phyloP scores from a whole-genome alignment of 2,329 filamentous ascomycete species.

The Phyllosticta citribraziliensis region DNA sequence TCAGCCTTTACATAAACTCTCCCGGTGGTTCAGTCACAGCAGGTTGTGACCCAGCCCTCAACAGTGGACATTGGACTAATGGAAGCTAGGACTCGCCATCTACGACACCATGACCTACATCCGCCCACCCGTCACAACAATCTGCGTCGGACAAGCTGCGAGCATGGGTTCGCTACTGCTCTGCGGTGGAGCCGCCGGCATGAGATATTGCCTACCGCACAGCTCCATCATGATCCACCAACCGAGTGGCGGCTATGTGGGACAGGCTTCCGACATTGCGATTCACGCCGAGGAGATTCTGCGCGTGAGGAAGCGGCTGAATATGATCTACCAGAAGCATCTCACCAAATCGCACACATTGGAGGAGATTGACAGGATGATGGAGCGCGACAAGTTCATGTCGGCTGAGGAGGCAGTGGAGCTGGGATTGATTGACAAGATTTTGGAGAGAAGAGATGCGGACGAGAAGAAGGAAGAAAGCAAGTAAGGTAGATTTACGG shows the following conservation, averaged over 20 bases:
- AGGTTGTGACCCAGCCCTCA: slow-evolving; percentile 29
- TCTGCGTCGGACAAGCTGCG: slow-evolving; percentile 88
- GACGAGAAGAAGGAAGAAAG: slow-evolving; percentile 18
- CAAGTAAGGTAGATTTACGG: neutral
- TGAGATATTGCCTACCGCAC: slow-evolving; percentile 85
- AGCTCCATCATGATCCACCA: slow-evolving; percentile 96
- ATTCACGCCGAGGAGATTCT: slow-evolving; percentile 98
- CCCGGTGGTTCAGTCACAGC: slow-evolving; percentile 89
- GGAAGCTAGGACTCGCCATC: slow-evolving; percentile 54
- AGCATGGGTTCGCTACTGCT: slow-evolving; percentile 90
- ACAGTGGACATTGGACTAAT: slow-evolving; percentile 16
- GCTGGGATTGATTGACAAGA: slow-evolving; percentile 85
- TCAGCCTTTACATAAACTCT: slow-evolving; percentile 96
- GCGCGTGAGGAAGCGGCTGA: slow-evolving; percentile 72
- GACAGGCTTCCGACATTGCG: slow-evolving; percentile 70
- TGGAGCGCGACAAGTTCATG: slow-evolving; percentile 96
- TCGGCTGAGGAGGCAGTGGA: slow-evolving; percentile 80
- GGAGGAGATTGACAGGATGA: slow-evolving; percentile 81
- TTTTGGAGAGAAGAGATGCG: slow-evolving; percentile 55
- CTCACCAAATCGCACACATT: slow-evolving; percentile 68
- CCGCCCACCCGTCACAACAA: slow-evolving; percentile 80
- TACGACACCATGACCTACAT: slow-evolving; percentile 99
- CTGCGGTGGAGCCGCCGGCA: slow-evolving; percentile 73
- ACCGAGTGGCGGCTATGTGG: slow-evolving; percentile 65
- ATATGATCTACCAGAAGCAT: slow-evolving; percentile 80